Conservation (phyloP, 2,329 filamentous ascomycete genomes). For the Exophiala spinifera region DNA sequence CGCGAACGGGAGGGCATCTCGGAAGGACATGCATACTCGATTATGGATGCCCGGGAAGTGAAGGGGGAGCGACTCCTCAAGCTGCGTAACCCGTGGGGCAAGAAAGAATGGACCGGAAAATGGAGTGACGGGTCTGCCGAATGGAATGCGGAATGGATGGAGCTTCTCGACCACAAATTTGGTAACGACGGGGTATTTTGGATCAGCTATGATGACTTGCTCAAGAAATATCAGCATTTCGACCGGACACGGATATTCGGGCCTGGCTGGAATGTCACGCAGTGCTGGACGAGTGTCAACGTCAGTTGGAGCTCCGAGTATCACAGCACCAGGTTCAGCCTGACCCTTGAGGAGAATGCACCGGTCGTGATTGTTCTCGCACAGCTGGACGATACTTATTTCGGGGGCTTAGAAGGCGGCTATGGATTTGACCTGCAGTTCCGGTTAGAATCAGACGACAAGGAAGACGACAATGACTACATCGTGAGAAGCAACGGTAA, state of each 20-base stretch:
- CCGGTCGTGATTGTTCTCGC: slow-evolving; percentile 58
- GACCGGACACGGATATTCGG: slow-evolving; percentile 61
- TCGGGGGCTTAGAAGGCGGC: slow-evolving; percentile 54
- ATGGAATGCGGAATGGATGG: slow-evolving; percentile 78
- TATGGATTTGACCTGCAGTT: slow-evolving; percentile 59
- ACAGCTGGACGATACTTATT: slow-evolving; percentile 61
- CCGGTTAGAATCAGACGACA: slow-evolving; percentile 49
- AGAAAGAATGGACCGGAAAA: slow-evolving; percentile 73
- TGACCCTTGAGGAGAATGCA: slow-evolving; percentile 51
- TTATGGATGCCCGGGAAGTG: slow-evolving; percentile 59
- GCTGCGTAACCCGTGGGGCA: slow-evolving; percentile 73
- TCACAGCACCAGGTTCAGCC: slow-evolving; percentile 57
- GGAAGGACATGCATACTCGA: slow-evolving; percentile 55
- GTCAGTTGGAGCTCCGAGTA: slow-evolving; percentile 60
- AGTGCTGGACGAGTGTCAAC: slow-evolving; percentile 59
- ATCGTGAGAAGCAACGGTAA: slow-evolving; percentile 56
- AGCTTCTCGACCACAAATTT: slow-evolving; percentile 69
- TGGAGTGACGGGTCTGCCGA: slow-evolving; percentile 82
- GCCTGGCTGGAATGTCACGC: slow-evolving; percentile 58
- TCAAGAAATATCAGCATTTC: slow-evolving; percentile 58
- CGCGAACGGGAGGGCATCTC: slow-evolving; percentile 36
- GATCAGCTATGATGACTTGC: slow-evolving; percentile 59
- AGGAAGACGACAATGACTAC: slow-evolving; percentile 58
- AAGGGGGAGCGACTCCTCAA: slow-evolving; percentile 61
- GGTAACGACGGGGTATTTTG: slow-evolving; percentile 70